A percentile compares a stretch with the other conserved stretches of the same genome.
phyloP scores from a whole-genome alignment of 352 stramenopile genomes.

The Phytophthora quininea region DNA sequence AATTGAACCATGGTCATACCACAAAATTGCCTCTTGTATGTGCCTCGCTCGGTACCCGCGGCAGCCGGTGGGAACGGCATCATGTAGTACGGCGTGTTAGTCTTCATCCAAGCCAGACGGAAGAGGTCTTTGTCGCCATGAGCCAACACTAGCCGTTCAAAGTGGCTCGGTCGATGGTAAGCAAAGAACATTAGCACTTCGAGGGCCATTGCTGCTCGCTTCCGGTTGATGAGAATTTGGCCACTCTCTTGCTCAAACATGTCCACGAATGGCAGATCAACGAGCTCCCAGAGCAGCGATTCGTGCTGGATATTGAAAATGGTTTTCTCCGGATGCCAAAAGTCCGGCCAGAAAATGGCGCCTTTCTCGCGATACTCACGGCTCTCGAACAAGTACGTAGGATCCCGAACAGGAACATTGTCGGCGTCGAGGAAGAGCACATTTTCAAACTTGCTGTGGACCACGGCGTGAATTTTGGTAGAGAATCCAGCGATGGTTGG shows the following conservation, averaged over 20 bases:
- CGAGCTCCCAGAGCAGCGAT: slow-evolving; percentile 68
- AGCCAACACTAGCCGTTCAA: slow-evolving; percentile 63
- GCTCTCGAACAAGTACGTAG: slow-evolving; percentile 66
- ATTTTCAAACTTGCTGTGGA: slow-evolving; percentile 67
- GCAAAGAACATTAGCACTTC: slow-evolving; percentile 70
- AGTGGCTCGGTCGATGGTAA: slow-evolving; percentile 63
- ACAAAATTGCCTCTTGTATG: slow-evolving; percentile 56
- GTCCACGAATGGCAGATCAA: slow-evolving; percentile 65
- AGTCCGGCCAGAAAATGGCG: slow-evolving; percentile 81
- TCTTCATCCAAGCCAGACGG: slow-evolving; percentile 80
- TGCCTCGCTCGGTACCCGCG: slow-evolving; percentile 39
- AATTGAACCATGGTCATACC: slow-evolving; percentile 82
- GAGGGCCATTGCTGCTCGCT: slow-evolving; percentile 40
- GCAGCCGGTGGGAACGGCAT: slow-evolving; percentile 53
- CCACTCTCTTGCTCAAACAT: slow-evolving; percentile 86
- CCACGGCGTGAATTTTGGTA: slow-evolving; percentile 76
- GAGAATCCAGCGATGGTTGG: slow-evolving; percentile 50
- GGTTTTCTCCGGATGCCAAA: slow-evolving; percentile 73
- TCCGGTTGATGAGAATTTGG: slow-evolving; percentile 71
- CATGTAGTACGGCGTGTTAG: slow-evolving; percentile 64
- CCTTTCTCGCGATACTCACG: slow-evolving; percentile 48
- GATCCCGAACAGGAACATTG: slow-evolving; percentile 68
- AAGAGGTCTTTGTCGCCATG: slow-evolving; percentile 86
- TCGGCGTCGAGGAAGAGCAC: slow-evolving; percentile 81
- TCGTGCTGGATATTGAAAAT: slow-evolving; percentile 74